A percentile compares a stretch with the other conserved stretches of the same genome.
These are phyloP conservation scores for Torrubiella hemipterigena DNA, from an alignment of 2,329 filamentous ascomycete genomes.

Conservation along the genomic window DNA sequence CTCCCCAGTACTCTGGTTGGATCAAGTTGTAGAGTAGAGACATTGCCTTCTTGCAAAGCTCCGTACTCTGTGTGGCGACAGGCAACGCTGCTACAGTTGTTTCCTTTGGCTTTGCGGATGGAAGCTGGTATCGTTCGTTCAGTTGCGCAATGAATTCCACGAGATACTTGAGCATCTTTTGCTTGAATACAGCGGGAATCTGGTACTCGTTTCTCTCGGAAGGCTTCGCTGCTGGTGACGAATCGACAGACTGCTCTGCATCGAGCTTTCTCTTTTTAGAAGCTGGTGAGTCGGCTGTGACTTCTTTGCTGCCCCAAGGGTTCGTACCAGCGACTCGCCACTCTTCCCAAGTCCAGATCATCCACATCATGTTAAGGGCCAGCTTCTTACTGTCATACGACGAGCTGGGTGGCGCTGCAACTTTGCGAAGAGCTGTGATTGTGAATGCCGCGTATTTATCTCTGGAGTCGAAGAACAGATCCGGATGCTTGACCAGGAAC, in stretches of 20 bases:
- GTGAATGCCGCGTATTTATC: constrained; percentile 86
- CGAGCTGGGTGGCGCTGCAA: constrained; percentile 69
- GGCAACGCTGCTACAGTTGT: constrained; percentile 28
- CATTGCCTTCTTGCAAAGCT: constrained; percentile 79
- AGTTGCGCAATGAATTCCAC: constrained; percentile 90
- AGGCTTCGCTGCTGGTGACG: constrained; percentile 37
- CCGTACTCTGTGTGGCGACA: constrained; percentile 46
- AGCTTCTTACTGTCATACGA: constrained; percentile 88
- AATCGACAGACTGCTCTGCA: constrained; percentile 39
- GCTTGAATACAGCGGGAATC: constrained; percentile 54
- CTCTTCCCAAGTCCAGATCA: constrained; percentile 91
- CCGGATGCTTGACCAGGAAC: constrained; percentile 84
- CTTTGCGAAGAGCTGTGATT: constrained; percentile 78
- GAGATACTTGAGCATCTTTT: constrained; percentile 85
- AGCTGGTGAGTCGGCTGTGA: constrained; percentile 55
- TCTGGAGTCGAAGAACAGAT: constrained; percentile 87
- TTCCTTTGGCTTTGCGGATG: constrained; percentile 56
- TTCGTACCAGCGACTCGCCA: constrained; percentile 55
- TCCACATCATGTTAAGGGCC: constrained; percentile 76
- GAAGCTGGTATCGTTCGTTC: constrained; percentile 71
- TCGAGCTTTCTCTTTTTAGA: constrained; percentile 69
- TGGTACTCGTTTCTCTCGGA: constrained; percentile 52
- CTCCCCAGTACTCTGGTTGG: constrained; percentile 80
- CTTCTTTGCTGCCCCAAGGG: constrained; percentile 11
- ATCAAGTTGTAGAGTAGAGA: constrained; percentile 72